These are phyloP conservation scores for Komagataella mondaviorum DNA, from an alignment of 805 yeast genomes.

Conservation along the genomic window DNA sequence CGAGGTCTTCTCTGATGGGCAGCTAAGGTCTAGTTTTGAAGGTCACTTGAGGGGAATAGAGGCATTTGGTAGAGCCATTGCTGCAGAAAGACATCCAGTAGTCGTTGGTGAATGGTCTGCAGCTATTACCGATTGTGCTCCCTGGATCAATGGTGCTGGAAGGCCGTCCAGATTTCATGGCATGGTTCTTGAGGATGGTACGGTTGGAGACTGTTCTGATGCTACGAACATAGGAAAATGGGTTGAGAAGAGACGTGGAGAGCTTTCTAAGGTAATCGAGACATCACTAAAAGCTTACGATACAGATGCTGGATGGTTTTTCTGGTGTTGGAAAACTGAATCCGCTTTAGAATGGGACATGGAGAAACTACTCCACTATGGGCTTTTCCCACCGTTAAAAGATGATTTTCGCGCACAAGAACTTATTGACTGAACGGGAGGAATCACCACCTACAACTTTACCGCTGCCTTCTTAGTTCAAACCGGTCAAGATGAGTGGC, in stretches of 20 bases:
- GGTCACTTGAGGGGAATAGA: conserved; percentile 46
- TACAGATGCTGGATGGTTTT: conserved; percentile 73
- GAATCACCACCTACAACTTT: background rate
- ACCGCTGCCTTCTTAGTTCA: background rate
- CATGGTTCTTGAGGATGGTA: conserved; percentile 21
- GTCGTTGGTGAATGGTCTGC: conserved; percentile 85
- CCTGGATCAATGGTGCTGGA: conserved; percentile 80
- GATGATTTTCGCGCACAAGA: background rate
- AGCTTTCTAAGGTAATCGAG: conserved; percentile 63
- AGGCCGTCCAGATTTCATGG: conserved; percentile 77
- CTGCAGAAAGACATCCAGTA: conserved; percentile 53
- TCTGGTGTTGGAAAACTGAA: conserved; percentile 93
- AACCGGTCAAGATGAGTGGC: conserved; percentile 1
- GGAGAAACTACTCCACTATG: conserved; percentile 37
- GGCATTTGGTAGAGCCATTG: conserved; percentile 29
- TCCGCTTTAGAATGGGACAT: conserved; percentile 78
- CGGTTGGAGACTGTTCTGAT: conserved; percentile 51
- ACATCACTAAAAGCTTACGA: conserved; percentile 85
- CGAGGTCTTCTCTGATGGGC: conserved; percentile 63
- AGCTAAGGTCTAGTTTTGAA: conserved; percentile 44
- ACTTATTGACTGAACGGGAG: background rate
- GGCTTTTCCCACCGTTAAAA: conserved; percentile 47
- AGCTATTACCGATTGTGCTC: conserved; percentile 84
- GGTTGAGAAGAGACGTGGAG: conserved; percentile 39
- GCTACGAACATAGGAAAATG: conserved; percentile 37